Conservation (phyloP, 768 basidiomycete genomes). For the Trichaptum fuscoviolaceum region DNA sequence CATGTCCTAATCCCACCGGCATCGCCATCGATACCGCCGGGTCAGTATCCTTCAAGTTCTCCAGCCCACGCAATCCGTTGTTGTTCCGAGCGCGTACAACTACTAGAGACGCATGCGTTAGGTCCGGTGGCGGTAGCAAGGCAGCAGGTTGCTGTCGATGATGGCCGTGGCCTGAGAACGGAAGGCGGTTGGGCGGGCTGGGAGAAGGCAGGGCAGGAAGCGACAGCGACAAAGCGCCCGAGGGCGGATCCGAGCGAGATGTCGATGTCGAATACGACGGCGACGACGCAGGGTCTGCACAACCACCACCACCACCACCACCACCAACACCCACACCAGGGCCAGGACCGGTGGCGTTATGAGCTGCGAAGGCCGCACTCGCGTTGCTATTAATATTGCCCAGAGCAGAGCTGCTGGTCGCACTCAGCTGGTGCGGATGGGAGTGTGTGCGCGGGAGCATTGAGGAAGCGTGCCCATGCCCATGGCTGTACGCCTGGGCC, state of each 20-base stretch:
- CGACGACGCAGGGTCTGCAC: not conserved
- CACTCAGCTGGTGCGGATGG: not conserved
- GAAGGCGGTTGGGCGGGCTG: not conserved
- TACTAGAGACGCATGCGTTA: not conserved
- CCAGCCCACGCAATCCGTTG: not conserved
- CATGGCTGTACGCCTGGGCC: not conserved
- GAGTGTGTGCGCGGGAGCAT: not conserved
- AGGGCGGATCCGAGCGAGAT: constrained; percentile 1
- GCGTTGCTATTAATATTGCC: not conserved
- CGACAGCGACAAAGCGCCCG: not conserved
- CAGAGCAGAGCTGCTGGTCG: not conserved
- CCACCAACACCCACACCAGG: not conserved
- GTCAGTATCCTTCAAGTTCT: not conserved
- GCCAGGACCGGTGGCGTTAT: not conserved
- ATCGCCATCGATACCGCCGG: not conserved
- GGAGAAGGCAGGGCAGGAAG: not conserved
- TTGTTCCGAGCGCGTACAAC: not conserved
- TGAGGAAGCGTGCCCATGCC: not conserved
- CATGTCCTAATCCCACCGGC: not conserved
- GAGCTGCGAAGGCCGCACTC: not conserved
- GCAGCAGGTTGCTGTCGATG: not conserved
- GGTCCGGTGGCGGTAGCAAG: not conserved
- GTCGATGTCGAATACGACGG: not conserved
- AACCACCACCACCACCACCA: not conserved
- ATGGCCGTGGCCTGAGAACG: not conserved